phyloP scores from a whole-genome alignment of 192 early-diverging fungal genomes.

The Backusella circina region DNA sequence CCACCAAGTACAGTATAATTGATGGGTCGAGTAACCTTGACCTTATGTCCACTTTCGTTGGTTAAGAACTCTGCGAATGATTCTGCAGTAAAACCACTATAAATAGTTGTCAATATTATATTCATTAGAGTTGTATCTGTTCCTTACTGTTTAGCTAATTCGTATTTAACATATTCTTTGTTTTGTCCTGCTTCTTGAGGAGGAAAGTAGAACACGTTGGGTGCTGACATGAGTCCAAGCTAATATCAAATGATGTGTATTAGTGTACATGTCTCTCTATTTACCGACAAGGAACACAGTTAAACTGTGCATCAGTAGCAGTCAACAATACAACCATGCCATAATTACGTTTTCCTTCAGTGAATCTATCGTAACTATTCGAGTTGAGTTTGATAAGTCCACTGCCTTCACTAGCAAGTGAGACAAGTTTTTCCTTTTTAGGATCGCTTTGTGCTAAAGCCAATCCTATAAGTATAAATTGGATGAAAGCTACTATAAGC shows the following conservation, averaged over 20 bases:
- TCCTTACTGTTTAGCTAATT: conserved; percentile 38
- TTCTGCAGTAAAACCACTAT: conserved; percentile 63
- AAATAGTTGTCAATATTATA: too few species aligned
- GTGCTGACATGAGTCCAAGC: conserved; percentile 55
- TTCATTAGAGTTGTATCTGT: too few species aligned
- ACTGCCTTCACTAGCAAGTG: conserved; percentile 17
- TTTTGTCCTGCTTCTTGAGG: conserved; percentile 49
- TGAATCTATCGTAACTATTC: conserved; percentile 48
- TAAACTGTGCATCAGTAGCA: conserved; percentile 54
- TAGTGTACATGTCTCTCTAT: not conserved
- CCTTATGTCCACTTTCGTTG: conserved; percentile 27
- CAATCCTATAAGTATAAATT: not conserved
- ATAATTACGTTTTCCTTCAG: conserved; percentile 65
- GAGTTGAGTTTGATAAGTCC: conserved; percentile 56
- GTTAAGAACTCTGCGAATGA: conserved; percentile 56
- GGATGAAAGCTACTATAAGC: conserved; percentile 7
- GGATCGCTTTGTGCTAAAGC: conserved; percentile 16
- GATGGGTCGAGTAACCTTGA: conserved; percentile 51
- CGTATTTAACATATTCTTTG: conserved; percentile 52
- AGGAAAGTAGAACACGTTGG: conserved; percentile 63
- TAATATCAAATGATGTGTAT: conserved; percentile 23
- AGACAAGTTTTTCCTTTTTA: conserved; percentile 16
- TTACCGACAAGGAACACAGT: conserved; percentile 76
- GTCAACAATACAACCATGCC: conserved; percentile 65
- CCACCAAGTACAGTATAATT: conserved; percentile 46